These are phyloP conservation scores for Pholiota conissans DNA, from an alignment of 768 basidiomycete species.

Conservation along the genomic window DNA sequence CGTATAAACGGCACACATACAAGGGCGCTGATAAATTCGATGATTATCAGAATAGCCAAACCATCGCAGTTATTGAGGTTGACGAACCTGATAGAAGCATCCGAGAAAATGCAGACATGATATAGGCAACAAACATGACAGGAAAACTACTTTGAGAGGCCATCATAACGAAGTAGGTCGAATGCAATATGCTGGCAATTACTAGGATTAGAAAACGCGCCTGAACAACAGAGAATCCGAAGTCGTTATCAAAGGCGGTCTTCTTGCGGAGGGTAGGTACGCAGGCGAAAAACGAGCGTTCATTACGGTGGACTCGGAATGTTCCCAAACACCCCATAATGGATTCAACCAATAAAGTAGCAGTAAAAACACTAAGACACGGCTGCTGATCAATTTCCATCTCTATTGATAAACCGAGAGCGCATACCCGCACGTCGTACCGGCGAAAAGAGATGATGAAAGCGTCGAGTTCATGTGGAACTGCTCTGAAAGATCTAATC, in stretches of 20 bases:
- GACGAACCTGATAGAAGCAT: conserved; percentile 45
- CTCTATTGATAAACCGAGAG: not conserved
- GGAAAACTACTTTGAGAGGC: conserved; percentile 41
- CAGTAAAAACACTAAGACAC: conserved; percentile 40
- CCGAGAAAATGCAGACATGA: conserved; percentile 44
- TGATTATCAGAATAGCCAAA: not conserved
- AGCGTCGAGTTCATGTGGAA: conserved; percentile 48
- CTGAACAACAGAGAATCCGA: conserved; percentile 28
- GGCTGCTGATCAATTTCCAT: not conserved
- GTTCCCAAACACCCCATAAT: conserved; percentile 40
- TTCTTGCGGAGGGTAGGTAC: not conserved
- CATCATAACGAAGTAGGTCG: conserved; percentile 47
- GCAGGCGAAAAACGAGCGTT: conserved; percentile 18
- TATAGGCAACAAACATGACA: conserved; percentile 46
- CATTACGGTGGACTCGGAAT: conserved; percentile 23
- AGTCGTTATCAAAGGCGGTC: conserved; percentile 1
- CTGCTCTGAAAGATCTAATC: conserved; percentile 44
- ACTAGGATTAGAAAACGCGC: conserved; percentile 40
- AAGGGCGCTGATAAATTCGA: conserved; percentile 28
- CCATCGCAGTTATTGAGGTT: not conserved
- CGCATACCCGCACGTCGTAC: conserved; percentile 44
- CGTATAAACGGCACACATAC: conserved; percentile 25
- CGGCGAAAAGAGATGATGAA: conserved; percentile 52
- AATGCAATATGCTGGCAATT: conserved; percentile 38
- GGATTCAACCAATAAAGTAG: conserved; percentile 46